Conservation (phyloP, 2,329 filamentous ascomycete genomes). For the Niveomyces coronatus region DNA sequence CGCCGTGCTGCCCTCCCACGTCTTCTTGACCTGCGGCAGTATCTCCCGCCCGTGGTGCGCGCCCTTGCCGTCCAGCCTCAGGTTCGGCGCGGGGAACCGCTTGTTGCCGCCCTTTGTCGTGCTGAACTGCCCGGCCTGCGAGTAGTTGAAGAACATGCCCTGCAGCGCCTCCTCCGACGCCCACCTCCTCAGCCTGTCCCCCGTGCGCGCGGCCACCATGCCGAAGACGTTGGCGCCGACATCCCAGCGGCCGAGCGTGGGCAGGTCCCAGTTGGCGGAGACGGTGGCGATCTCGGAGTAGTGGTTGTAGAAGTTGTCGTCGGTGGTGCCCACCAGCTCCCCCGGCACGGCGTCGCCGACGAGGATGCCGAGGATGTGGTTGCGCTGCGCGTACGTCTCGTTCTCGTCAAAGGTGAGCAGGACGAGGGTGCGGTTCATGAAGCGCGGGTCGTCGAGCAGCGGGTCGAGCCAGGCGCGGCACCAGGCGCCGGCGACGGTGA, state of each 20-base stretch:
- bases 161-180: slow-evolving; percentile 23
- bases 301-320: slow-evolving; percentile 62
- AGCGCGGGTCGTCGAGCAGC: slow-evolving; percentile 56
- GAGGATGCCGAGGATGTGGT: slow-evolving; percentile 60
- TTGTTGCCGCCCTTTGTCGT: slow-evolving; percentile 20
- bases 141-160: slow-evolving; percentile 39
- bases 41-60: slow-evolving; percentile 21
- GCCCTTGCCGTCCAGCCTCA: slow-evolving; percentile 21
- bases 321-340: slow-evolving; percentile 55
- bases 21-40: slow-evolving; percentile 26
- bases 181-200: slow-evolving; percentile 38
- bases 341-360: slow-evolving; percentile 63
- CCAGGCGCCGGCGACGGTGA: slow-evolving; percentile 61
- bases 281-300: slow-evolving; percentile 60
- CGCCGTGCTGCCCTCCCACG: slow-evolving; percentile 26
- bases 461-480: slow-evolving; percentile 57
- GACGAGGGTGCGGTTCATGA: slow-evolving; percentile 67
- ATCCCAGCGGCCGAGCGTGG: slow-evolving; percentile 61
- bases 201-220: slow-evolving; percentile 49
- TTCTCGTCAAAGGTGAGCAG: slow-evolving; percentile 75
- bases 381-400: slow-evolving; percentile 54
- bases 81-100: slow-evolving; percentile 30
- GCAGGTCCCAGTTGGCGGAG: slow-evolving; percentile 58
- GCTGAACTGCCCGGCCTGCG: slow-evolving; percentile 42
- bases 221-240: slow-evolving; percentile 61